A percentile compares a stretch with the other conserved stretches of the same genome.
phyloP scores from a whole-genome alignment of 345 rosid genomes.

The Laguncularia racemosa region DNA sequence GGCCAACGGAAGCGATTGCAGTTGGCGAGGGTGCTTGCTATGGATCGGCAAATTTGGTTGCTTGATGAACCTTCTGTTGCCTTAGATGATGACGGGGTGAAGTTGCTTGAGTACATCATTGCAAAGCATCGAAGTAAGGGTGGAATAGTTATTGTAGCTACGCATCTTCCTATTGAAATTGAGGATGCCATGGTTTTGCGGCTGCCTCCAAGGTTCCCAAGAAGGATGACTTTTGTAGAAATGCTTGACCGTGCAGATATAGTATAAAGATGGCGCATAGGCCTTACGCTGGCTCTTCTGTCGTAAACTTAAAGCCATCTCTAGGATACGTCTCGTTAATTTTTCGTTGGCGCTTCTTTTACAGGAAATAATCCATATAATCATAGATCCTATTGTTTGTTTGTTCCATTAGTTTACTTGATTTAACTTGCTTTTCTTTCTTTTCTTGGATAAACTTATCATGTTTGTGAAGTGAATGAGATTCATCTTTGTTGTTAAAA shows the following conservation, averaged over 20 bases:
- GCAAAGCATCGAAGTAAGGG: constrained; percentile 45
- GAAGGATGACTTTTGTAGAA: constrained; percentile 72
- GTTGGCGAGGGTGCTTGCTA: constrained; percentile 72
- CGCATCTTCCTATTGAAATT: constrained; percentile 78
- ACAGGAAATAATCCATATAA: no score
- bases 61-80: constrained; percentile 88
- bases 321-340: no score
- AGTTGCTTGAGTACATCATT: constrained; percentile 62
- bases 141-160: constrained; percentile 79
- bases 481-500: no score
- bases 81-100: constrained; percentile 73
- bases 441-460: no score
- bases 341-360: no score
- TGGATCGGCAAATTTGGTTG: constrained; percentile 88
- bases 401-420: no score
- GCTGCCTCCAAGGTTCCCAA: constrained; percentile 75
- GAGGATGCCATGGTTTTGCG: constrained; percentile 80
- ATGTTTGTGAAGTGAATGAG: no score
- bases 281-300: no score
- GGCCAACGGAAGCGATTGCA: constrained; percentile 90
- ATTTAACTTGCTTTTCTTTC: no score
- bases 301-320: no score
- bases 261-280: no score
- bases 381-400: no score
- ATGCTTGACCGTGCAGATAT: constrained; percentile 60